Base-by-base conservation (phyloP, 441 rosid species). In the Adansonia grandidieri region DNA sequence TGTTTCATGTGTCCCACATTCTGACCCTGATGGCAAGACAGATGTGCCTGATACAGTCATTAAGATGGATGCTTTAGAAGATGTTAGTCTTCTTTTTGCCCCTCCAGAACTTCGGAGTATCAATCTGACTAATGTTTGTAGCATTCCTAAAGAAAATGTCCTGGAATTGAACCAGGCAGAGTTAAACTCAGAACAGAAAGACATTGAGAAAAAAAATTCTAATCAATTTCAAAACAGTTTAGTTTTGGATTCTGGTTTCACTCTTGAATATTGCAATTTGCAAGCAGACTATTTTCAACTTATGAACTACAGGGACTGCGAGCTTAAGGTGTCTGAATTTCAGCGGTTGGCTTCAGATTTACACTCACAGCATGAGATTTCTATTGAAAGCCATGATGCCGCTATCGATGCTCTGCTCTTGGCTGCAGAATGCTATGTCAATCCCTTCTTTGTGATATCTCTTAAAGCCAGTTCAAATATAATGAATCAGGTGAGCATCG, bases 391-490 rank as follows among this genome's bases (percentile, higher is more conserved):
- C 82, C 98, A 93, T 82, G 89, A 92, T 82, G 98, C 95, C 81
- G 88, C 94, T 73, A 82, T 93, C 24, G 97, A 92, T 89, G 97
- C 98, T 78, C 85, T 93, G 83, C 94, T 93, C 76, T 84, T 91
- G 86, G 97, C 98, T 60, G 98, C 97, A 61, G 98, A 93, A 86
- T 93, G 98, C 84, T 91, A 93, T 80, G 89, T 93, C 82, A 93
- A 92, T 82, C 97, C 98, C 2, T 92, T 88, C 82, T 93, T 93
- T 79, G 82, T 92, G 88, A 84, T 79, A 75, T 89, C 95, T 45
- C 84, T 84, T 70, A 81, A 76, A 68, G 81, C 87, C 80, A 62
- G 86, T 78, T 67, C 87, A 77, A 84, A 80, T 24, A 51, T 63
- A 53, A 69, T 71, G 71, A 80, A 73, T 65, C 71, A 82, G 32